Percentiles rank a stretch among this genome's conserved stretches.
phyloP scores from a whole-genome alignment of 176 grass and related monocot species.

The Aechmea fasciata region DNA sequence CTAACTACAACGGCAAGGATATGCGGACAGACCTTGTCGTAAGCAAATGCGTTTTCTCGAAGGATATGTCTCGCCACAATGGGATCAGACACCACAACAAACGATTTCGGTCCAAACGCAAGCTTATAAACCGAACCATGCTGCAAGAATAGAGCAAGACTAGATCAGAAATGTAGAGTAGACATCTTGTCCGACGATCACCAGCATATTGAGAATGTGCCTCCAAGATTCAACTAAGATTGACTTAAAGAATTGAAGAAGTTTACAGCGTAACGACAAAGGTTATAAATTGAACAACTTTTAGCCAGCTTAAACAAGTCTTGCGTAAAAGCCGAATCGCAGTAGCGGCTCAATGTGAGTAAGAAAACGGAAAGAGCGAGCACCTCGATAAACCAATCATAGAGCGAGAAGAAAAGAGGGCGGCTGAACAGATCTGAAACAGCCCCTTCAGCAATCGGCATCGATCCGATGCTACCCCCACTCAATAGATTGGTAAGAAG shows the following conservation, averaged over 20 bases:
- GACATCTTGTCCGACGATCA: neutral
- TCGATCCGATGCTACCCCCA: slow-evolving; percentile 44
- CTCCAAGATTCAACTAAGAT: too few species aligned
- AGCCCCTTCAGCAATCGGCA: slow-evolving; percentile 84
- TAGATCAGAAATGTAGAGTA: slow-evolving; percentile 12
- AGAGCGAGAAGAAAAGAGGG: slow-evolving; percentile 95
- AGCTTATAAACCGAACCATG: slow-evolving; percentile 96
- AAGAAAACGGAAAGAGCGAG: neutral
- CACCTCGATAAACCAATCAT: slow-evolving; percentile 91
- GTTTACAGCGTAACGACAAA: neutral
- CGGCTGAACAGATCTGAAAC: slow-evolving; percentile 77
- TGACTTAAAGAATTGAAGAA: neutral
- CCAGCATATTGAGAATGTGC: too few species aligned
- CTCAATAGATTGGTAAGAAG: slow-evolving; percentile 82
- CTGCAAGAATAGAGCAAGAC: slow-evolving; percentile 27
- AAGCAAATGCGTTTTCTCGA: slow-evolving; percentile 86
- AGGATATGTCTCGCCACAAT: slow-evolving; percentile 86
- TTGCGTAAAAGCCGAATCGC: neutral
- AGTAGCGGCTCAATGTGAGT: neutral
- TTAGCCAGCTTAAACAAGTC: too few species aligned
- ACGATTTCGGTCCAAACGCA: slow-evolving; percentile 90
- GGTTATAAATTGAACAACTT: too few species aligned
- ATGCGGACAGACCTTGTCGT: slow-evolving; percentile 69
- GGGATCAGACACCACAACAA: slow-evolving; percentile 93
- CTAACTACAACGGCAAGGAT: neutral